Evolutionary conservation across 2,329 filamentous ascomycete genomes (phyloP).

Genomic region (Pezicula radicicola): DNA sequence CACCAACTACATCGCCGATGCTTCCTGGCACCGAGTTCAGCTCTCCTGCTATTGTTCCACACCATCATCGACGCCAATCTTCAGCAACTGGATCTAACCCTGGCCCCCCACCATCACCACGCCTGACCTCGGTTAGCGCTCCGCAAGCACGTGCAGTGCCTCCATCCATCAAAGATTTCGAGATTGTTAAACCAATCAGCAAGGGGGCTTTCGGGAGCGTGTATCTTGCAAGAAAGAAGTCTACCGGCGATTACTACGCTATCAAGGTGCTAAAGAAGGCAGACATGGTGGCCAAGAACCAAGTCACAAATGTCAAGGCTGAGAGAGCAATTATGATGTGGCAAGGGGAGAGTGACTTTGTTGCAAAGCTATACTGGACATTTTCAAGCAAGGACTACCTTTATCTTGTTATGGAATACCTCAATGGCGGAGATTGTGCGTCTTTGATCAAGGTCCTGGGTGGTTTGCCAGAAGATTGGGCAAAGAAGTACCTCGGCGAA

Average conservation of each 20-base stretch:
- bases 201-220: slow-evolving; percentile 98
- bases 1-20: slow-evolving; percentile 87
- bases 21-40: slow-evolving; percentile 78
- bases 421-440: slow-evolving; percentile 96
- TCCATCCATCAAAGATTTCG: slow-evolving; percentile 97
- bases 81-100: slow-evolving; percentile 77
- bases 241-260: slow-evolving; percentile 95
- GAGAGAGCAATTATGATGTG: slow-evolving; percentile 99
- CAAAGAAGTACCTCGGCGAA: slow-evolving; percentile 94
- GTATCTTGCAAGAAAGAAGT: slow-evolving; percentile 97
- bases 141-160: slow-evolving; percentile 86
- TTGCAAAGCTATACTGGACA: slow-evolving; percentile 98
- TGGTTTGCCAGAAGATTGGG: slow-evolving; percentile 93
- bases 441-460: slow-evolving; percentile 93
- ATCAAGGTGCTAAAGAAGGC: slow-evolving; percentile 99
- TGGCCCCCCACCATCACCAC: slow-evolving; percentile 74
- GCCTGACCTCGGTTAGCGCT: slow-evolving; percentile 69
- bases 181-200: slow-evolving; percentile 99
- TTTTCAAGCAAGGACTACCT: slow-evolving; percentile 99
- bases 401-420: slow-evolving; percentile 98
- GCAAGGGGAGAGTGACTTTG: slow-evolving; percentile 98
- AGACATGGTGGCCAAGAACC: slow-evolving; percentile 99
- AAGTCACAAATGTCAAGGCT: slow-evolving; percentile 98
- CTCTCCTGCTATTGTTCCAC: slow-evolving; percentile 63
- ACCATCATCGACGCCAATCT: slow-evolving; percentile 84